phyloP scores from a whole-genome alignment of 805 yeast species.

The Metschnikowia lachancei region DNA sequence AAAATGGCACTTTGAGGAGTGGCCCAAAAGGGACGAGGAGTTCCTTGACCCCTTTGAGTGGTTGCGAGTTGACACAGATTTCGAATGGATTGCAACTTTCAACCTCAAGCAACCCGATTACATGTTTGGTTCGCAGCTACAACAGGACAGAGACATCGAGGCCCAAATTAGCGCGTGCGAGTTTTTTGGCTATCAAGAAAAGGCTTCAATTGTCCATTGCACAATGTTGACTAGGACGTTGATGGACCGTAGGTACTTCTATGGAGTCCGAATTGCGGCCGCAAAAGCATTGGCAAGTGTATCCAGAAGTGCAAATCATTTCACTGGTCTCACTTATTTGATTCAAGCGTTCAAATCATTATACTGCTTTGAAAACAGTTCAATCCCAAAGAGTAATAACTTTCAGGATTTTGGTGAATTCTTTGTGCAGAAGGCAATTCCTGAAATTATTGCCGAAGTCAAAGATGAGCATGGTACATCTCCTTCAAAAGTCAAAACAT shows the following conservation, averaged over 20 bases:
- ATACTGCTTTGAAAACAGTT: conserved; percentile 64
- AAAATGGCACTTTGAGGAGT: conserved; percentile 73
- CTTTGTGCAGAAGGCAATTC: conserved; percentile 68
- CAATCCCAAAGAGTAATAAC: conserved; percentile 76
- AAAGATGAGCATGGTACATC: conserved; percentile 61
- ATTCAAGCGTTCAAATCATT: conserved; percentile 63
- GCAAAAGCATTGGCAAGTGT: conserved; percentile 71
- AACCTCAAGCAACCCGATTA: conserved; percentile 87
- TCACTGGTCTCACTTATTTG: conserved; percentile 70
- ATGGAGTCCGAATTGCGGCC: conserved; percentile 86
- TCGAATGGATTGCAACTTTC: conserved; percentile 89
- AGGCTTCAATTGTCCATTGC: conserved; percentile 65
- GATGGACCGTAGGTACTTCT: conserved; percentile 80
- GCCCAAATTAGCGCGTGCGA: conserved; percentile 86
- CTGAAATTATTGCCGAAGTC: conserved; percentile 56
- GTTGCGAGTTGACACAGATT: conserved; percentile 96
- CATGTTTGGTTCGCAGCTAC: conserved; percentile 91
- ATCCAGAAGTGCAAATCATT: conserved; percentile 59
- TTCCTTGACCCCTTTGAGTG: conserved; percentile 92
- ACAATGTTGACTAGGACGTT: conserved; percentile 75
- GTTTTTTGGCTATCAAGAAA: conserved; percentile 60
- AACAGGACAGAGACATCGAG: conserved; percentile 92
- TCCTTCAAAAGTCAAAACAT: conserved; percentile 54
- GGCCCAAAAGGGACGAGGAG: conserved; percentile 68
- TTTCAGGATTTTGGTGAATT: conserved; percentile 69